Base-by-base conservation (phyloP, 495 filamentous ascomycete genomes). In the Choiromyces venosus region DNA sequence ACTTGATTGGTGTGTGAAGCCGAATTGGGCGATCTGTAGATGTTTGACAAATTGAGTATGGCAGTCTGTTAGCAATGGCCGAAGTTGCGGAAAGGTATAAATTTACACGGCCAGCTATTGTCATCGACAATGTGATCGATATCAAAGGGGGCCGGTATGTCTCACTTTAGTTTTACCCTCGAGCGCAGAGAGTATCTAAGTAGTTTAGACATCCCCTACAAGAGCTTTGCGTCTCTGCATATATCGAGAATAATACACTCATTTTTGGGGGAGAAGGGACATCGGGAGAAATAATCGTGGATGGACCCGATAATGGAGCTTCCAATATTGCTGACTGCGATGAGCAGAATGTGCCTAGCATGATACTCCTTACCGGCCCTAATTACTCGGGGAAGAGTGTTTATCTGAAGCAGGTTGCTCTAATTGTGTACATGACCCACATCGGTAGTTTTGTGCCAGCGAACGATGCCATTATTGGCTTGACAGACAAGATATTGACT, bases 321-420 rank as follows among this genome's bases (percentile, higher is more conserved):
- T 9, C 25, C 18, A 29, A 19, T 19, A 42, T 33, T 0, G 29
- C 12, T 0, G 33, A 18, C 25, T 10, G 52, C 25, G 68, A 81
- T 35, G 69, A 79, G 29, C 66, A 74, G 19, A 65, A 79, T 70
- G 76, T 79, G 46, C 90, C 92, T 7, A 93, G 89, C 73, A 92
- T 94, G 86, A 80, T 97, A 3, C 82, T 98, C 9, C 80, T 98
- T 78, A 98, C 95, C 0, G 95, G 95, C 1, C 94, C 95, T 44
- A 98, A 99, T 77, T 96, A 93, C 83, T 97, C 95, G 0, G 96
- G 95, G 10, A 98, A 98, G 81, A 97, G 93, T 79, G 88, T 98
- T 38, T 97, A 97, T 82, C 89, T 99, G 83, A 98, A 96, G 82
- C 95, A 97, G 80, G 88, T 93, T 69, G 96, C 95, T n/a, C 82